phyloP scores from a whole-genome alignment of 2,329 filamentous ascomycete species.

The Grosmannia serpens region DNA sequence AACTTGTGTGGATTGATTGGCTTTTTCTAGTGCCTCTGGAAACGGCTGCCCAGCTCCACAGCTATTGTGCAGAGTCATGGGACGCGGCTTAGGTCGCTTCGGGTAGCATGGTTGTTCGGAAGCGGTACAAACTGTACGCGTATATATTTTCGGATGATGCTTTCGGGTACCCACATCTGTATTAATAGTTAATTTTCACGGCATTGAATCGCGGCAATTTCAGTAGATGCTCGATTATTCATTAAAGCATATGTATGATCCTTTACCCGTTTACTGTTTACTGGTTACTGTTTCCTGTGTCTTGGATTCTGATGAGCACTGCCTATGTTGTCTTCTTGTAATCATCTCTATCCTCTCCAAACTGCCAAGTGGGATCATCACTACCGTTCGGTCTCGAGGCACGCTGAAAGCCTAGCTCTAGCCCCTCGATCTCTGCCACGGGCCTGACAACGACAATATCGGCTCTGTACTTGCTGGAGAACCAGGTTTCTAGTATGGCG shows the following conservation, averaged over 20 bases:
- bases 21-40: neutral
- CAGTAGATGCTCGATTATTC: too few species aligned
- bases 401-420: constrained; percentile 30
- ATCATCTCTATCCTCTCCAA: neutral
- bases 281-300: neutral
- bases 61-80: neutral
- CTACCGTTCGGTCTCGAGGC: constrained; percentile 16
- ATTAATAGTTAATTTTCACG: too few species aligned
- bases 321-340: neutral
- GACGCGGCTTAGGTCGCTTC: neutral
- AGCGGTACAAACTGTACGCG: neutral
- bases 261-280: too few species aligned
- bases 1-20: neutral
- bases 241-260: too few species aligned
- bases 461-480: constrained; percentile 27
- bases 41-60: neutral
- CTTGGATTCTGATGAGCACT: too few species aligned
- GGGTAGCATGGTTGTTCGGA: neutral
- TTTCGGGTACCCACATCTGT: too few species aligned
- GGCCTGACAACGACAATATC: constrained; percentile 30
- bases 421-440: constrained; percentile 23
- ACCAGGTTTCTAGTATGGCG: constrained; percentile 37
- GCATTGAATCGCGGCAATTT: too few species aligned
- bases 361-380: neutral
- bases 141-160: too few species aligned